These are phyloP conservation scores for Cladosporium halotolerans DNA, from an alignment of 2,329 filamentous ascomycete genomes.

Conservation along the genomic window DNA sequence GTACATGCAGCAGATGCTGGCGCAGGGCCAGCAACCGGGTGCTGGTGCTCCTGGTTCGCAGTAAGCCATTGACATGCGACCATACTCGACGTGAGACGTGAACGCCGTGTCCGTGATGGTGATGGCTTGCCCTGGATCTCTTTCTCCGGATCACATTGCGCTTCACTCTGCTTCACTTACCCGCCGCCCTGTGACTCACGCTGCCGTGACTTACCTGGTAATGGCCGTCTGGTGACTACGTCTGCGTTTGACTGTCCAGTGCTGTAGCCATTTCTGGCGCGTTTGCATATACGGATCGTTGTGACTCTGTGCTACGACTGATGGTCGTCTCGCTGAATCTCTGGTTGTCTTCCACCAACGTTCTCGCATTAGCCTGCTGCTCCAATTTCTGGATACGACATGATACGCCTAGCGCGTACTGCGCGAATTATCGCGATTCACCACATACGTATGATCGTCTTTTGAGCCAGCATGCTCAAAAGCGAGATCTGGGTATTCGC, in stretches of 20 bases:
- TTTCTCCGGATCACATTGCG: conserved; percentile 2
- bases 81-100: conserved; percentile 6
- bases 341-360: background rate
- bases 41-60: conserved; percentile 24
- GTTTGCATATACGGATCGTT: background rate
- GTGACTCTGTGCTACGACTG: conserved; percentile 8
- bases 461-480: background rate
- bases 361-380: background rate
- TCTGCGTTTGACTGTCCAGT: background rate
- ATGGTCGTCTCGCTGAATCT: conserved; percentile 1
- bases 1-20: conserved; percentile 25
- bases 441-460: too few species aligned
- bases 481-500: background rate
- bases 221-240: background rate
- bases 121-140: background rate
- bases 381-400: conserved; percentile 2
- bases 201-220: background rate
- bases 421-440: background rate
- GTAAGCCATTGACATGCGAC: conserved; percentile 4
- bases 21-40: conserved; percentile 31
- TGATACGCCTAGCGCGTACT: background rate
- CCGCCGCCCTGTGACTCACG: background rate
- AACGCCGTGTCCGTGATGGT: conserved; percentile 3
- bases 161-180: background rate
- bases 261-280: conserved; percentile 3